These are phyloP conservation scores for Fusarium paranaense DNA, from an alignment of 2,329 filamentous ascomycete species.

Conservation along the genomic window DNA sequence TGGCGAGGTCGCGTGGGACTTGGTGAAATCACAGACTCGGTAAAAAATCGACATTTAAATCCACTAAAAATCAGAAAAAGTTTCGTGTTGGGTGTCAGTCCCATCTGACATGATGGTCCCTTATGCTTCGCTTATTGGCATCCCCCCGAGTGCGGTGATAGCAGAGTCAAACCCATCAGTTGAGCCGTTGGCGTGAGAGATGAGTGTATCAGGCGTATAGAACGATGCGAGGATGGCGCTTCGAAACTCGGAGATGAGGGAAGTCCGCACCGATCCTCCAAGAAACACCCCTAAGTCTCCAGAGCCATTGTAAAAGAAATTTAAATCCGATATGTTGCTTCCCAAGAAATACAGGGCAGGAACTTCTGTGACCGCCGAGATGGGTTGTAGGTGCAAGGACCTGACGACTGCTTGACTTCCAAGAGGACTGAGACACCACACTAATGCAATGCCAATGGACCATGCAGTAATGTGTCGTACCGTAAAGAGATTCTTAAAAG, in stretches of 20 bases:
- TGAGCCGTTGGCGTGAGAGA: background rate
- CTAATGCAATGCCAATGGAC: rapidly evolving
- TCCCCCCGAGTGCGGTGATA: rapidly evolving
- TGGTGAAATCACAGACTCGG: too few species aligned
- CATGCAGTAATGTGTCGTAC: background rate
- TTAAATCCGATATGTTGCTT: rapidly evolving
- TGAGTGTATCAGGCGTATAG: background rate
- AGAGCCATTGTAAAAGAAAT: background rate
- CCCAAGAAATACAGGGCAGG: background rate
- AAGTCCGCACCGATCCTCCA: rapidly evolving
- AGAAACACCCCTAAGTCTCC: rapidly evolving
- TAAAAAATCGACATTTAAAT: too few species aligned
- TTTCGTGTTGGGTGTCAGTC: too few species aligned
- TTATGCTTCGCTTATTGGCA: too few species aligned
- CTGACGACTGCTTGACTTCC: slow-evolving; percentile 7
- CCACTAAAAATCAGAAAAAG: too few species aligned
- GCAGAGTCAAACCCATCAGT: background rate
- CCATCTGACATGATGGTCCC: too few species aligned
- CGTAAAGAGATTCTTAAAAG: background rate
- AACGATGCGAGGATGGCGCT: background rate
- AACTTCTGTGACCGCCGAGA: background rate
- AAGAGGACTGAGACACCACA: slow-evolving; percentile 6
- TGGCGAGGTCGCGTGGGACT: too few species aligned
- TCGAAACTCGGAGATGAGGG: background rate
- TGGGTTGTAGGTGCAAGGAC: background rate